Conservation (phyloP, 2,329 filamentous ascomycete species). For the Hymenoscyphus scutula region DNA sequence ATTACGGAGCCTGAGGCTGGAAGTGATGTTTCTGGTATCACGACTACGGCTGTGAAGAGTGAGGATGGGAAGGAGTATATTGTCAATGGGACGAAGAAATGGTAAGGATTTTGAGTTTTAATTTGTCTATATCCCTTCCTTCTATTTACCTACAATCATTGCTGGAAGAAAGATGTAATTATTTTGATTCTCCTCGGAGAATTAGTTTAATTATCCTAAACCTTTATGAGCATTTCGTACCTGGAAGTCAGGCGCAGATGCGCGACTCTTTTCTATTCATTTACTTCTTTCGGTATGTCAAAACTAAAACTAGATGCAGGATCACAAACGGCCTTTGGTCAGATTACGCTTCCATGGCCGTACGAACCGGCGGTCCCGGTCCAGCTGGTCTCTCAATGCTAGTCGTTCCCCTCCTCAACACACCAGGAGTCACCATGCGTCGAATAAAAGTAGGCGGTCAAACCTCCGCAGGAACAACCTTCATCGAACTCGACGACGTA, state of each 20-base stretch:
- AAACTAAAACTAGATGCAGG: slow-evolving; percentile 35
- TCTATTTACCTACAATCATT: too few relatives aligned
- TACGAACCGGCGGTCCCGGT: slow-evolving; percentile 61
- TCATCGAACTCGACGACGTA: slow-evolving; percentile 74
- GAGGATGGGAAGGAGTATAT: slow-evolving; percentile 65
- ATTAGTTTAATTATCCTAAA: background rate
- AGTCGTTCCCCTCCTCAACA: slow-evolving; percentile 65
- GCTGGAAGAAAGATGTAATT: background rate
- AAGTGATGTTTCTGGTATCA: slow-evolving; percentile 70
- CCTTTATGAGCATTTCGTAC: too few relatives aligned
- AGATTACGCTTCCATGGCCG: slow-evolving; percentile 68
- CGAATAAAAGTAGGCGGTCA: slow-evolving; percentile 66
- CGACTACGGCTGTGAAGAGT: slow-evolving; percentile 62
- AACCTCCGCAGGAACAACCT: slow-evolving; percentile 66
- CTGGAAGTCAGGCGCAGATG: too few relatives aligned
- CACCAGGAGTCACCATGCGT: slow-evolving; percentile 66
- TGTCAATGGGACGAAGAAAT: slow-evolving; percentile 76
- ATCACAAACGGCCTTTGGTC: slow-evolving; percentile 73
- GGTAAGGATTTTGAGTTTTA: slow-evolving; percentile 40
- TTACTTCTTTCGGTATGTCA: background rate
- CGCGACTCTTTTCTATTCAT: too few relatives aligned
- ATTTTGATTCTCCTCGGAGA: background rate
- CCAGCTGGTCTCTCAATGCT: slow-evolving; percentile 67
- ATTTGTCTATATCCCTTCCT: background rate
- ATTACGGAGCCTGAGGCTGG: slow-evolving; percentile 77